Percentiles rank a stretch among this genome's conserved stretches.
These are phyloP conservation scores for Cytospora schulzeri DNA, from an alignment of 2,329 filamentous ascomycete species.

Conservation along the genomic window DNA sequence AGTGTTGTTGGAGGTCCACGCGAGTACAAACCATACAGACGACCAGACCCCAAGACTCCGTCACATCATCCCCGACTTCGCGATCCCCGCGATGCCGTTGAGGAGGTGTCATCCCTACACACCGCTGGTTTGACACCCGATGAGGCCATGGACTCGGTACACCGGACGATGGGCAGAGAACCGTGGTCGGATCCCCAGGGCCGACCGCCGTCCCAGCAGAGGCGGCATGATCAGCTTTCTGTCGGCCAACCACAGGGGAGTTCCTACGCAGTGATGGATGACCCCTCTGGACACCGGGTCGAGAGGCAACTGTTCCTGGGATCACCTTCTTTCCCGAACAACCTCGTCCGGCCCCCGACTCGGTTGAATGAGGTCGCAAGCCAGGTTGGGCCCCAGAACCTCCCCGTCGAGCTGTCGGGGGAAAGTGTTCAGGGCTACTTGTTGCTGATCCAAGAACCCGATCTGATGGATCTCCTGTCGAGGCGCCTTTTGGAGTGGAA, in stretches of 20 bases:
- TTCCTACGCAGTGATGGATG: background rate
- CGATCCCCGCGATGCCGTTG: background rate
- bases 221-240: background rate
- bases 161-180: background rate
- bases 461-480: constrained; percentile 1
- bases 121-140: background rate
- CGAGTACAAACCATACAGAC: background rate
- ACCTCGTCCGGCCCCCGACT: background rate
- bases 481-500: background rate
- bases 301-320: background rate
- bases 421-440: background rate
- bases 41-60: background rate
- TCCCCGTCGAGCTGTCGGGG: background rate
- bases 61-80: background rate
- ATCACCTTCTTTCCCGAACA: background rate
- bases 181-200: background rate
- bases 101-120: background rate
- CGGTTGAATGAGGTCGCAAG: background rate
- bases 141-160: background rate
- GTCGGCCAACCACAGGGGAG: background rate
- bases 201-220: background rate
- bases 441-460: constrained; percentile 15
- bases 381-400: background rate
- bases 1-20: background rate
- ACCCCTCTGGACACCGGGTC: background rate